phyloP scores from a whole-genome alignment of 495 filamentous ascomycete genomes.

The Penicillium waksmanii region DNA sequence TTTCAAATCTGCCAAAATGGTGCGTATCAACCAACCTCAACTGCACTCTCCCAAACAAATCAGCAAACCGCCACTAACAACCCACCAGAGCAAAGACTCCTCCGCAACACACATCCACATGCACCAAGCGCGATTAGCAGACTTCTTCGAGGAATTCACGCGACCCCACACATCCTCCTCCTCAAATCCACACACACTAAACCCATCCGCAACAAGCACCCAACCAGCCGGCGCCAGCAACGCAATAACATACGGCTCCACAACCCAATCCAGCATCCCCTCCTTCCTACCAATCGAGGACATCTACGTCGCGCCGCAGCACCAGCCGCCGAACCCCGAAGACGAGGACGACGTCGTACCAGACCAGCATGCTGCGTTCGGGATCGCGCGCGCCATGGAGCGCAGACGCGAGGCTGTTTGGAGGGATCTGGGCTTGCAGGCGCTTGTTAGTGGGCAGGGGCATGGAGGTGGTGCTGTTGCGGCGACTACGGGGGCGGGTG shows the following conservation, averaged over 20 bases:
- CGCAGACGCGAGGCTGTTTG: slow-evolving; percentile 70
- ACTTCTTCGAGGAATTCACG: slow-evolving; percentile 87
- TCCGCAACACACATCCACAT: slow-evolving; percentile 88
- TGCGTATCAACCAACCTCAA: neutral
- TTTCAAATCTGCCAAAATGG: slow-evolving; percentile 26
- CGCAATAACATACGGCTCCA: slow-evolving; percentile 40
- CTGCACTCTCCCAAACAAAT: neutral
- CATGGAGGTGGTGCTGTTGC: slow-evolving; percentile 20
- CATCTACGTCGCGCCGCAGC: slow-evolving; percentile 85
- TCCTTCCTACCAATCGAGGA: slow-evolving; percentile 62
- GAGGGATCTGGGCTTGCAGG: slow-evolving; percentile 81
- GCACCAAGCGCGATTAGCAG: slow-evolving; percentile 74
- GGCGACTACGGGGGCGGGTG: slow-evolving; percentile 16
- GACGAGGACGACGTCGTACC: slow-evolving; percentile 98
- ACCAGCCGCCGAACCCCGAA: slow-evolving; percentile 93
- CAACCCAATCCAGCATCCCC: slow-evolving; percentile 39
- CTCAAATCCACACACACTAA: slow-evolving; percentile 28
- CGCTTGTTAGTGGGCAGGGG: slow-evolving; percentile 59
- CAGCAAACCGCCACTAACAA: slow-evolving; percentile 18
- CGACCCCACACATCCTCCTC: slow-evolving; percentile 42
- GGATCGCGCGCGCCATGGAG: slow-evolving; percentile 80
- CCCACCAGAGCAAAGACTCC: slow-evolving; percentile 83
- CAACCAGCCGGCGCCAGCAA: slow-evolving; percentile 21
- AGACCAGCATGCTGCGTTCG: slow-evolving; percentile 96
- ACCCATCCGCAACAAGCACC: slow-evolving; percentile 13